Evolutionary conservation across 2,329 filamentous ascomycete species (phyloP).

Genomic region (Colletotrichum brevisporum): DNA sequence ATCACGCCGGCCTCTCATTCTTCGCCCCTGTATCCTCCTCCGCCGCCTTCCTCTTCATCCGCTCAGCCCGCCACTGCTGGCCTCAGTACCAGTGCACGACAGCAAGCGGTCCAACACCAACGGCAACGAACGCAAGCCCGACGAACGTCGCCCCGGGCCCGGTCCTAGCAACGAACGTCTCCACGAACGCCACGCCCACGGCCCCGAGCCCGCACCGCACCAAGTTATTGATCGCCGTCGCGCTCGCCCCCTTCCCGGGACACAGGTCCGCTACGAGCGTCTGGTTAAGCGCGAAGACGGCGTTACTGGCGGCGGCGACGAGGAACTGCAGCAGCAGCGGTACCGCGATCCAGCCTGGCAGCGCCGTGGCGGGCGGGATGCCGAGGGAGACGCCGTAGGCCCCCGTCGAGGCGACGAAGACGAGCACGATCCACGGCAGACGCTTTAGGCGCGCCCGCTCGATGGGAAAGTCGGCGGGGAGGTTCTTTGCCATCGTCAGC

Average conservation of each 20-base stretch:
- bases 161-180: slow-evolving; percentile 1
- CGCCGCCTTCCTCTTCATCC: slow-evolving; percentile 1
- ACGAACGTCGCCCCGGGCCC: slow-evolving; percentile 24
- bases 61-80: slow-evolving; percentile 28
- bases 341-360: slow-evolving; percentile 45
- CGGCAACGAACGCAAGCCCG: slow-evolving; percentile 15
- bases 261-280: slow-evolving; percentile 52
- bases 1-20: background rate
- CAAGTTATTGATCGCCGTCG: slow-evolving; percentile 53
- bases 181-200: slow-evolving; percentile 19
- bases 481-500: slow-evolving; percentile 46
- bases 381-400: slow-evolving; percentile 53
- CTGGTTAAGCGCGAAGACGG: slow-evolving; percentile 53
- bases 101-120: slow-evolving; percentile 27
- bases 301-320: slow-evolving; percentile 53
- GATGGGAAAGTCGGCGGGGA: slow-evolving; percentile 57
- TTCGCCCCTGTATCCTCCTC: slow-evolving; percentile 2
- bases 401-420: slow-evolving; percentile 51
- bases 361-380: slow-evolving; percentile 25
- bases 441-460: slow-evolving; percentile 57
- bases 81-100: slow-evolving; percentile 36
- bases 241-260: slow-evolving; percentile 48
- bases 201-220: slow-evolving; percentile 29
- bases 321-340: slow-evolving; percentile 50
- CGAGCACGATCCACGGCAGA: slow-evolving; percentile 53